phyloP scores from a whole-genome alignment of 163 green algal species.

The Chlorella variabilis region DNA sequence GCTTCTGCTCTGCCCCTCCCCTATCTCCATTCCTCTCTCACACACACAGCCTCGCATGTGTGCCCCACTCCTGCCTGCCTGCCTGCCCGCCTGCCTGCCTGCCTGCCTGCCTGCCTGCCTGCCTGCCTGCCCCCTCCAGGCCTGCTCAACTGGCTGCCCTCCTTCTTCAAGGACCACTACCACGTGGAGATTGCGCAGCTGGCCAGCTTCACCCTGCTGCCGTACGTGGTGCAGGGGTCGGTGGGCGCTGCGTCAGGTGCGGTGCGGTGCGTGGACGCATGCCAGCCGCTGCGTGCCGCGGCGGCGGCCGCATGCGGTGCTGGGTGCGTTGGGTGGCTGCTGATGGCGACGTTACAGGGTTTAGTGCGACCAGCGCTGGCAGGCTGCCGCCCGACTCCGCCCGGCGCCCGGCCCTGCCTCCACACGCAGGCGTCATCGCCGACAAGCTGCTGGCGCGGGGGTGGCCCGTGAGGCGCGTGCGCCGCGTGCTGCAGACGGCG shows the following conservation, averaged over 20 bases:
- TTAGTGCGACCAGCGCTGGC: too few relatives aligned
- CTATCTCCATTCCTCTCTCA: too few relatives aligned
- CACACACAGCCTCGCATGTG: too few relatives aligned
- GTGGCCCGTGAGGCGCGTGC: conserved; percentile 63
- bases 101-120: too few relatives aligned
- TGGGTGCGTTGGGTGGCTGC: too few relatives aligned
- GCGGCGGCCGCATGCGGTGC: too few relatives aligned
- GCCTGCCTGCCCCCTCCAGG: conserved; percentile 11
- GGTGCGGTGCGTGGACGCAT: background rate
- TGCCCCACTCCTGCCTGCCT: too few relatives aligned
- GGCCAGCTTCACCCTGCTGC: conserved; percentile 69
- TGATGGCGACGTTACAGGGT: too few relatives aligned
- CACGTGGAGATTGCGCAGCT: conserved; percentile 66
- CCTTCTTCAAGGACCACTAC: conserved; percentile 74
- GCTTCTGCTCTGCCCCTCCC: too few relatives aligned
- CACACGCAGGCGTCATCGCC: conserved; percentile 51
- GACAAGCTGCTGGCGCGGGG: conserved; percentile 67
- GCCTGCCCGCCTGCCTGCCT: too few relatives aligned
- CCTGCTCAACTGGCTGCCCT: conserved; percentile 86
- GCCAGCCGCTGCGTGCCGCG: too few relatives aligned
- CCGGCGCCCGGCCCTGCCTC: background rate
- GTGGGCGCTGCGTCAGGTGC: background rate
- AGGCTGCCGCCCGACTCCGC: too few relatives aligned
- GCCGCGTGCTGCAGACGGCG: conserved; percentile 62
- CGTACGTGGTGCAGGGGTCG: conserved; percentile 67